Conservation (phyloP, 1,284 basidiomycete species). For the Afroboletus lepidellus region DNA sequence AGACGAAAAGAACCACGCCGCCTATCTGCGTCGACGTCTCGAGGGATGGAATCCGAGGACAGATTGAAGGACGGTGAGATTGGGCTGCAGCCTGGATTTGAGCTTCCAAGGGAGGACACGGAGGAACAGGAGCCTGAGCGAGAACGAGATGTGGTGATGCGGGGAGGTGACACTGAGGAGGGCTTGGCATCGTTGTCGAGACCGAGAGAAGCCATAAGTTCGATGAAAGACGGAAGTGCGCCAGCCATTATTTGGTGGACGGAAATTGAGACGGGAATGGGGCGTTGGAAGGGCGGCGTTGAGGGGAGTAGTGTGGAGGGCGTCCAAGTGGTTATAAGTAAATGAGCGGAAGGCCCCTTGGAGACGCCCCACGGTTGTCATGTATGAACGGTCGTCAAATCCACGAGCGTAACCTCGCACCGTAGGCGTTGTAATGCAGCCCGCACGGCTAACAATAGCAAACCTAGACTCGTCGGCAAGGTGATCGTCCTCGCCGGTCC, state of each 20-base stretch:
- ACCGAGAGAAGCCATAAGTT: constrained; percentile 79
- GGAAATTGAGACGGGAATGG: constrained; percentile 21
- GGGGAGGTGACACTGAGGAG: constrained; percentile 24
- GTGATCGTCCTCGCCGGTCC: constrained; percentile 24
- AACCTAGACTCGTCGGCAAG: constrained; percentile 33
- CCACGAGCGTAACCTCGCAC: constrained; percentile 44
- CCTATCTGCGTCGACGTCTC: constrained; percentile 37
- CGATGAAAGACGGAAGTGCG: constrained; percentile 77
- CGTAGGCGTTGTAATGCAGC: constrained; percentile 35
- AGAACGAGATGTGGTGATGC: constrained; percentile 22
- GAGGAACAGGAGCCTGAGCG: constrained; percentile 37
- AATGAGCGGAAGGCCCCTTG: constrained; percentile 24
- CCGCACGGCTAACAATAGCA: constrained; percentile 37
- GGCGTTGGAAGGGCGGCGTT: constrained; percentile 38
- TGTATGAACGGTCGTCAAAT: constrained; percentile 36
- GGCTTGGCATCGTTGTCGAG: constrained; percentile 46
- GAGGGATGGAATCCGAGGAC: constrained; percentile 44
- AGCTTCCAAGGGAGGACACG: constrained; percentile 28
- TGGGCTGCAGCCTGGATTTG: constrained; percentile 30
- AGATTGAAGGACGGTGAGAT: constrained; percentile 36
- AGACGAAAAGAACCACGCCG: constrained; percentile 37
- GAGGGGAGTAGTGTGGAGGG: constrained; percentile 32
- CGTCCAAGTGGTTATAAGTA: constrained; percentile 29
- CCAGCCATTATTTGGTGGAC: constrained; percentile 45
- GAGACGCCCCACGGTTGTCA: constrained; percentile 41